Conservation (phyloP, 2,329 filamentous ascomycete genomes). For the Lasiodiplodia citricola region DNA sequence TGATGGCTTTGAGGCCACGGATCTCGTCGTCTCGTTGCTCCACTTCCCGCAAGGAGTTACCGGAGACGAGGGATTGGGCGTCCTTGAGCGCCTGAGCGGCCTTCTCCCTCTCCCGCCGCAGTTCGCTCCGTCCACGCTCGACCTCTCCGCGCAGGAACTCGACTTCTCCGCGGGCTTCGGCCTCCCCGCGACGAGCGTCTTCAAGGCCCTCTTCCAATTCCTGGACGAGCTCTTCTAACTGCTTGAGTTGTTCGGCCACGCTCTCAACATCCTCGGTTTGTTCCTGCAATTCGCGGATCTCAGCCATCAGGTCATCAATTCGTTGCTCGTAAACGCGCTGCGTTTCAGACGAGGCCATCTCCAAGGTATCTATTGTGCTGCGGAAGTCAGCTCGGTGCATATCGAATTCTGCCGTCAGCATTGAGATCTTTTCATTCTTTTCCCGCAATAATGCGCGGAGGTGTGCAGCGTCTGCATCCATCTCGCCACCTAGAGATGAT, state of each 20-base stretch:
- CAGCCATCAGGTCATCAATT: conserved; percentile 82
- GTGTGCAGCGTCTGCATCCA: conserved; percentile 70
- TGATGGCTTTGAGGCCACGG: conserved; percentile 94
- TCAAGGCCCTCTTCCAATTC: conserved; percentile 96
- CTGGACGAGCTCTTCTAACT: conserved; percentile 93
- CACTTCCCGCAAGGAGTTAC: conserved; percentile 68
- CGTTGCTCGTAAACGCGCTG: conserved; percentile 94
- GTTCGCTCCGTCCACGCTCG: conserved; percentile 84
- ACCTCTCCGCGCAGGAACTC: conserved; percentile 96
- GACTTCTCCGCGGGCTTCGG: conserved; percentile 92
- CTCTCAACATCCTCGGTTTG: conserved; percentile 88
- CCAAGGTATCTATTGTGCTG: conserved; percentile 94
- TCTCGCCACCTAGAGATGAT: conserved; percentile 53
- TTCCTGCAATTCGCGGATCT: conserved; percentile 81
- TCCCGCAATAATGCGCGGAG: conserved; percentile 84
- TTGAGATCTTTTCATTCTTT: conserved; percentile 95
- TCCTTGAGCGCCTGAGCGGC: conserved; percentile 66
- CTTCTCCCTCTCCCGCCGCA: conserved; percentile 87
- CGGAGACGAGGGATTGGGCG: conserved; percentile 49
- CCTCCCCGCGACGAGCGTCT: conserved; percentile 90
- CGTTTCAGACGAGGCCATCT: conserved; percentile 94
- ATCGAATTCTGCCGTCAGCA: conserved; percentile 94
- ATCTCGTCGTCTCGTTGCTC: conserved; percentile 98
- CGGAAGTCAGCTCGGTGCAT: conserved; percentile 93
- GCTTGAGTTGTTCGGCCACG: conserved; percentile 89